Evolutionary conservation across 148 eudicot species (phyloP), one percentile per base, ranked within the genome.

Genomic region (Fagopyrum esculentum): DNA sequence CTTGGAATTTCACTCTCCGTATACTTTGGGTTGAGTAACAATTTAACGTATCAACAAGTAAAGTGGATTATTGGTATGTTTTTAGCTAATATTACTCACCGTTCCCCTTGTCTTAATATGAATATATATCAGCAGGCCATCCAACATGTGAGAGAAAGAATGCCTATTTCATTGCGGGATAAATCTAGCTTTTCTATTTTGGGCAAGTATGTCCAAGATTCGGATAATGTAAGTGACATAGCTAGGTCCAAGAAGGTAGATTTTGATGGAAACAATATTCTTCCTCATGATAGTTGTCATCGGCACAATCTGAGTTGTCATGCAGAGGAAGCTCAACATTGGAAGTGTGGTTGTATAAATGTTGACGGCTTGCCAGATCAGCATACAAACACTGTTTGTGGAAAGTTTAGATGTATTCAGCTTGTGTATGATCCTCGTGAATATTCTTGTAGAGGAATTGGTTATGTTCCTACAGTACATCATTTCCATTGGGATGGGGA

Each of bases 91-190:
- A 26, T 3, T 13, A 12, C 13, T 66, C 17, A 66, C 19, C 47
- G 13, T 40, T 12, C 45, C 69, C 64, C 26, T 22, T 59, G 68
- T 61, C 43, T 61, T 9, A 26, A 61, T 26, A 26, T 29, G 12
- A 61, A 9, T 55, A 55, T 51, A 49, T 40, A 66, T 54, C 80
- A 95, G 99, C 94, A 76, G 77, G 82, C 83, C 57, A 78, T 90
- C 68, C 73, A 66, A 44, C 77, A 73, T 80, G 87, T 83, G 75
- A 88, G 76, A 78, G 74, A 54, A 82, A 82, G 76, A 76, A 86
- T 95, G 96, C 88, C 96, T 17, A 75, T 81, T 45, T 74, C 75
- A 55, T 77, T 95, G 78, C 93, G 87, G 76, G 92, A 91, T 73
- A 87, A 84, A 81, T 87, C 85, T 73, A 74, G 59, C 11, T 84